Evolutionary conservation across 495 filamentous ascomycete species (phyloP), one percentile per base, ranked within the genome.

Genomic region (Penicillium roqueforti): DNA sequence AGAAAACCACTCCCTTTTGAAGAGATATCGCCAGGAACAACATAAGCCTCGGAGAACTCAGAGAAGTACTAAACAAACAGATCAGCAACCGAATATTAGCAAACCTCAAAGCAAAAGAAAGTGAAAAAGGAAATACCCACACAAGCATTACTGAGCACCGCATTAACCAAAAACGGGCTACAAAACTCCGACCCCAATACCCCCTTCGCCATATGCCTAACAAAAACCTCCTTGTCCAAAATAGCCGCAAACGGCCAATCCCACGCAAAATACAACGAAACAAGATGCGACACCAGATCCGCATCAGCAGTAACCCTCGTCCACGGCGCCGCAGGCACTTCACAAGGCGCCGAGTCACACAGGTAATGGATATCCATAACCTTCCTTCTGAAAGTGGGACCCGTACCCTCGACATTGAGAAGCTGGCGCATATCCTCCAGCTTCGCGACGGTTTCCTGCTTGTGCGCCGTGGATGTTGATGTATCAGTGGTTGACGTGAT

Each of bases 221-320:
- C 48, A 59, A 83, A 80, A 13, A 80, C 69, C 32, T 71, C 69
- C 22, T 67, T 61, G 37, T 80, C 77, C 43, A 83, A 54, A 58
- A 74, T 74, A 7, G 67, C 60, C 63, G 73, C 65, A 23, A 79
- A 77, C n/a, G 76, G 72, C 55, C 79, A 78, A 56, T 80, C 74
- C 78, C 78, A 82, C 6, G 75, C 72, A 63, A 83, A 81, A 58
- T 79, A 83, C 3, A 78, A 47, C 22, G 75, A 77, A 1, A 83
- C 59, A 9, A 82, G 65, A 68, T 79, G 72, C 14, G 78, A 80
- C 6, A 83, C 79, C 38, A 83, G 61, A 28, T 76, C 78, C 28
- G 68, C 62, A 51, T 80, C 76, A 22, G 68, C 68, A 0, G 78
- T 80, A 6, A 81, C 74, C 9, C 39, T 67, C 7, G 80, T 83